Evolutionary conservation across 2,329 filamentous ascomycete species (phyloP).

Genomic region (Ophiognomonia clavigignenti-juglandacearum): DNA sequence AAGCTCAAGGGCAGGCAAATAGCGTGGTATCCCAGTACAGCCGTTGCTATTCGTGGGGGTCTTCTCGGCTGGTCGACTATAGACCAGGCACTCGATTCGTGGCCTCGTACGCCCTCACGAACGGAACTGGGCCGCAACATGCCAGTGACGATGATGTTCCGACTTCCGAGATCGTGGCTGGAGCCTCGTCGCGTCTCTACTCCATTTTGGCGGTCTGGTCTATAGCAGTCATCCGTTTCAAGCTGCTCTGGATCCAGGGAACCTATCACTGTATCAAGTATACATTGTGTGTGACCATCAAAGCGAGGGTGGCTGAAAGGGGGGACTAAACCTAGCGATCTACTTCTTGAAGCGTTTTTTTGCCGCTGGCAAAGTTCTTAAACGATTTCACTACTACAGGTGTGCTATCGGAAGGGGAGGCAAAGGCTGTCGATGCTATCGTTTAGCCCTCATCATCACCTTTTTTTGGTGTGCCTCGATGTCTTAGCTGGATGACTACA

Average conservation of each 20-base stretch:
- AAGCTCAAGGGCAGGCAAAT: neutral
- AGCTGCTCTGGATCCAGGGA: neutral
- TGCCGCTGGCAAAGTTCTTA: slow-evolving; percentile 6
- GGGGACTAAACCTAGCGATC: neutral
- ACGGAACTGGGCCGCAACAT: neutral
- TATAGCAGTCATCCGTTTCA: neutral
- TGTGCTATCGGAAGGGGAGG: slow-evolving; percentile 5
- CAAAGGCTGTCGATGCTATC: slow-evolving; percentile 8
- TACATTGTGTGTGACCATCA: slow-evolving; percentile 1
- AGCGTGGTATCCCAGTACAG: neutral
- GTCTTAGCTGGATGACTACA: slow-evolving; percentile 24
- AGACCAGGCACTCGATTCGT: slow-evolving; percentile 1
- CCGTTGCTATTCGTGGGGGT: neutral
- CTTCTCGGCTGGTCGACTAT: neutral
- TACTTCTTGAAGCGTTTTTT: no score
- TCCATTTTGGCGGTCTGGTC: neutral
- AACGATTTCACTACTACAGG: slow-evolving; percentile 9
- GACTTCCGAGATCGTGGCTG: neutral
- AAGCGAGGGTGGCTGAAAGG: neutral
- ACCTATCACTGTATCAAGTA: slow-evolving; percentile 5
- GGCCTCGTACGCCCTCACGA: neutral
- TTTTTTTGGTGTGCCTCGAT: slow-evolving; percentile 25
- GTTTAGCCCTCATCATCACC: slow-evolving; percentile 9
- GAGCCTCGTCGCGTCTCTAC: no score
- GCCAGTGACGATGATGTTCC: neutral